Conservation (phyloP, 352 stramenopile species). For the Halophytophthora batemanensis region DNA sequence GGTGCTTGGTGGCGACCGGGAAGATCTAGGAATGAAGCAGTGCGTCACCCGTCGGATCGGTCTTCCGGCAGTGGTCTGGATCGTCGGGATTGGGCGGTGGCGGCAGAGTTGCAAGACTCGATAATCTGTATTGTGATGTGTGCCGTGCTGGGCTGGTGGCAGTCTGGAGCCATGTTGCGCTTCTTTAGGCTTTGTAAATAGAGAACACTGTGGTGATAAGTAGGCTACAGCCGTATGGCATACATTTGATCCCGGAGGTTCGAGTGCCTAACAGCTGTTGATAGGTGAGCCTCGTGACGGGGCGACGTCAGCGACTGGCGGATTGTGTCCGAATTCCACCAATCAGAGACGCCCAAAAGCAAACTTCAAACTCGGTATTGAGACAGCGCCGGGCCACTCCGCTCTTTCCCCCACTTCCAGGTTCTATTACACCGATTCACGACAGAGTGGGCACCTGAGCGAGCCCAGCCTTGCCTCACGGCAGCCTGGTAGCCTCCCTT, state of each 20-base stretch:
- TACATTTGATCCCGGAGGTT: slow-evolving; percentile 2
- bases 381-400: background rate
- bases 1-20: slow-evolving; percentile 9
- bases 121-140: too few relatives aligned
- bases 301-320: slow-evolving; percentile 2
- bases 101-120: too few relatives aligned
- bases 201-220: too few relatives aligned
- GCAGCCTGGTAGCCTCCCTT: too few relatives aligned
- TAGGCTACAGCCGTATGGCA: too few relatives aligned
- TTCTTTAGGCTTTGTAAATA: too few relatives aligned
- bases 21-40: slow-evolving; percentile 20
- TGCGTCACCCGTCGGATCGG: background rate
- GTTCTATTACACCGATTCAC: background rate
- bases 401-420: background rate
- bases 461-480: too few relatives aligned
- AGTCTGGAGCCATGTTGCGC: too few relatives aligned
- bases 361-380: slow-evolving; percentile 14
- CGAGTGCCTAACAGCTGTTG: slow-evolving; percentile 7
- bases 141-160: too few relatives aligned
- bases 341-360: slow-evolving; percentile 1
- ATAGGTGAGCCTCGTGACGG: slow-evolving; percentile 7
- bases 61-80: background rate
- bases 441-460: too few relatives aligned
- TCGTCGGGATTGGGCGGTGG: too few relatives aligned
- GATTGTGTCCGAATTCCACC: slow-evolving; percentile 1